Evolutionary conservation across 2,329 filamentous ascomycete species (phyloP).

Genomic region (Colletotrichum destructivum): DNA sequence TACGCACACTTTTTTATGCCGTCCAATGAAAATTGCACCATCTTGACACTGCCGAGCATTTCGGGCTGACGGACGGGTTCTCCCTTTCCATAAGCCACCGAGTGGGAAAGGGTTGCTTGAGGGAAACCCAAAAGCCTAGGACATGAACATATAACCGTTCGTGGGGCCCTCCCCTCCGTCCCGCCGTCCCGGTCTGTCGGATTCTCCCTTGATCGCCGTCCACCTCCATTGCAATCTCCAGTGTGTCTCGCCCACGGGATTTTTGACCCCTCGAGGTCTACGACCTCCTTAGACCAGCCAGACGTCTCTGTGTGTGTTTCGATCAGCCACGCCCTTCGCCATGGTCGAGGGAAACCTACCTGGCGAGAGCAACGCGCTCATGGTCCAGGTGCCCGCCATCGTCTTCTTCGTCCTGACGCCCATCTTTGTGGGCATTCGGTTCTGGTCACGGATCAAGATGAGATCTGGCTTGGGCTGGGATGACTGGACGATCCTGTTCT

Average conservation of each 20-base stretch:
- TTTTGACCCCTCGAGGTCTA: slow-evolving; percentile 8
- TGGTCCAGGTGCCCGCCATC: slow-evolving; percentile 57
- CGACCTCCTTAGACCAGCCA: not conserved
- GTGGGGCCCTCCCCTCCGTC: not conserved
- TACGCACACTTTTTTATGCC: not conserved
- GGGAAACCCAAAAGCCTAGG: not conserved
- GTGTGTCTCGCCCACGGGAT: not conserved
- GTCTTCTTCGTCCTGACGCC: slow-evolving; percentile 61
- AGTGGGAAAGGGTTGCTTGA: not conserved
- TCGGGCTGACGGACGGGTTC: not conserved
- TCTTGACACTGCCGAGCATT: not conserved
- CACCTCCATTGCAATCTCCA: not conserved
- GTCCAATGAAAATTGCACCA: not conserved
- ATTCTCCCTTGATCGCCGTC: not conserved
- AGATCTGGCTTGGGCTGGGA: slow-evolving; percentile 57
- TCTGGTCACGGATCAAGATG: slow-evolving; percentile 58
- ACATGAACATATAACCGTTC: slow-evolving; percentile 36
- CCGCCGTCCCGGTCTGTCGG: not conserved
- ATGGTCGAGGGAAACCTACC: slow-evolving; percentile 51
- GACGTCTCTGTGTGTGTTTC: not conserved
- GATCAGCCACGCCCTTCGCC: slow-evolving; percentile 1
- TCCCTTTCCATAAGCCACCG: not conserved
- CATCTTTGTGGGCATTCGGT: slow-evolving; percentile 55
- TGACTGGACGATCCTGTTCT: slow-evolving; percentile 59
- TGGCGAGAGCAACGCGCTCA: slow-evolving; percentile 55